Base-by-base conservation (phyloP, 768 basidiomycete species). In the Tylopilus intermedius region DNA sequence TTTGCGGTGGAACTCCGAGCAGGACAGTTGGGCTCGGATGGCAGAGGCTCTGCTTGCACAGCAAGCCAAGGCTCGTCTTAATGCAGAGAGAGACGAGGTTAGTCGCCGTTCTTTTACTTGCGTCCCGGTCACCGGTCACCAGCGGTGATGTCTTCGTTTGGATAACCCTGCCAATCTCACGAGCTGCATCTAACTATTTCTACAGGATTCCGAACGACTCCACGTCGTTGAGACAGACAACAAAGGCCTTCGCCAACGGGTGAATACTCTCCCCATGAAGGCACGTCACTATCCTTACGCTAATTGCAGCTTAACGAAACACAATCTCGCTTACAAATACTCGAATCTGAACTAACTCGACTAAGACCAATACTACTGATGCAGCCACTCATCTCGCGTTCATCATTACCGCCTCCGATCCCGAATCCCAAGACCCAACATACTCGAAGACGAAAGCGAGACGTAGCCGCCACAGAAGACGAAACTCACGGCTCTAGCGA, bases 361-460 rank as follows among this genome's bases (percentile, higher is more conserved):
- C 75, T 90, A 30, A 80, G 81, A 44, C 88, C 88, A 0, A 67
- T 88, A 33, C 74, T 90, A 42, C 70, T 88, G 11, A 80, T 88
- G 77, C 81, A 84, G 45, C 80, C 84, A 18, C 72, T 69, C 21
- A 58, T 71, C 38, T 56, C 68, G 35, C 55, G 47, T 54, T 41
- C 61, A 24, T 53, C 59, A 1, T 37, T 61, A 18, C 48, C 50
- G 37, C 57, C 58, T 53, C 61, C 59, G 4, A 70, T 60, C 1
- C 56, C 61, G 2, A 68, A 62, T 47, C 43, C 58, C 18, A 68
- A 56, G 44, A 41, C 29, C n/a, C 65, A 53, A 13, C 27, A 49
- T 22, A n/a, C 42, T 33, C 66, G 66, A 13, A 64, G 59, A 56
- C 64, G 60, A 56, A 67, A 51, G 50, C 69, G 62, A n/a, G 65